Evolutionary conservation across 2,329 filamentous ascomycete species (phyloP).

Genomic region (Paracoccidioides lutzii): DNA sequence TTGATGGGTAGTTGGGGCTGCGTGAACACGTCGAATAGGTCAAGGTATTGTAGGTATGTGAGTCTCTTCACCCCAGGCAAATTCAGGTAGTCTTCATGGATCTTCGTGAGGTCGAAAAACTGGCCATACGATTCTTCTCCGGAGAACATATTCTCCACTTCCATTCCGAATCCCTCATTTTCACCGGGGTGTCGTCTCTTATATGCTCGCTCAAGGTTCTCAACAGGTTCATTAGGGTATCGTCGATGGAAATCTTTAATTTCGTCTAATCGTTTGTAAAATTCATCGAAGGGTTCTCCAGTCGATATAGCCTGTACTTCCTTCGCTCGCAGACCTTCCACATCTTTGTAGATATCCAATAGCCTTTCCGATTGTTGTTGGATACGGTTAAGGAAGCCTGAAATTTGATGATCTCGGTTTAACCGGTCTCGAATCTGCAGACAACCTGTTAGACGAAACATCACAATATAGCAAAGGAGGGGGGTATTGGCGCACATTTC

Average conservation of each 20-base stretch:
- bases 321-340: slow-evolving; percentile 54
- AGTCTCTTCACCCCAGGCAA: slow-evolving; percentile 73
- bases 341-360: slow-evolving; percentile 72
- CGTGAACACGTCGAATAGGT: slow-evolving; percentile 76
- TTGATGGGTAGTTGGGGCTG: slow-evolving; percentile 62
- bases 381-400: slow-evolving; percentile 75
- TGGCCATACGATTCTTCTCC: slow-evolving; percentile 89
- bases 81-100: slow-evolving; percentile 84
- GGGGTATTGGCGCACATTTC: slow-evolving; percentile 50
- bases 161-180: slow-evolving; percentile 48
- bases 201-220: slow-evolving; percentile 90
- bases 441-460: slow-evolving; percentile 11
- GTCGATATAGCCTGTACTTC: slow-evolving; percentile 76
- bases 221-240: slow-evolving; percentile 88
- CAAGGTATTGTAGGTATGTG: slow-evolving; percentile 85
- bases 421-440: slow-evolving; percentile 72
- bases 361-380: slow-evolving; percentile 72
- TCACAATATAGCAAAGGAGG: slow-evolving; percentile 2
- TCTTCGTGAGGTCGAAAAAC: slow-evolving; percentile 74
- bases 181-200: slow-evolving; percentile 55
- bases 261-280: slow-evolving; percentile 69
- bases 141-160: slow-evolving; percentile 85
- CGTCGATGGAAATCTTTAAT: slow-evolving; percentile 80
- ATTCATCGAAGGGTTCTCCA: slow-evolving; percentile 78
- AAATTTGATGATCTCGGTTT: slow-evolving; percentile 81